Conservation (phyloP, 129 eudicot genomes). For the Chrysanthemum makinoi region DNA sequence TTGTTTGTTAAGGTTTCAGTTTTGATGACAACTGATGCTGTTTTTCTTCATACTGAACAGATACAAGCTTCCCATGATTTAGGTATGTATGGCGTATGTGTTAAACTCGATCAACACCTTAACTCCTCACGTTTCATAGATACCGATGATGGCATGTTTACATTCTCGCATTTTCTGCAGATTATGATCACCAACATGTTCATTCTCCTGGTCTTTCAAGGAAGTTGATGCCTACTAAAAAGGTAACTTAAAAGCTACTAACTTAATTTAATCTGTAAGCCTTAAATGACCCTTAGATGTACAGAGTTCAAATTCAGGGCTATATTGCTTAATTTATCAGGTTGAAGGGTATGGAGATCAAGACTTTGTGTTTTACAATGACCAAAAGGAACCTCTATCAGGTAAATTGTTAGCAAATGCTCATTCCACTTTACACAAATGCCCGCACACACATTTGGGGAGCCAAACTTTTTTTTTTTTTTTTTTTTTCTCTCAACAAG, state of each 20-base stretch:
- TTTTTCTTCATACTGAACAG: conserved; percentile 29
- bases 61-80: conserved; percentile 22
- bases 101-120: conserved; percentile 12
- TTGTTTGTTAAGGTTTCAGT: conserved; percentile 33
- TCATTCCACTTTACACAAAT: not conserved
- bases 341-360: conserved; percentile 32
- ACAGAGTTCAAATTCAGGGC: not conserved
- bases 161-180: conserved; percentile 28
- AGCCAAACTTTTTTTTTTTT: too few species aligned
- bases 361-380: conserved; percentile 23
- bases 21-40: conserved; percentile 33
- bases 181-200: conserved; percentile 23
- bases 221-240: conserved; percentile 44
- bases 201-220: conserved; percentile 38
- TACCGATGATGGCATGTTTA: conserved; percentile 6
- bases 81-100: conserved; percentile 39
- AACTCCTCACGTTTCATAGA: not conserved
- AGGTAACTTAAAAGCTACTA: conserved; percentile 7
- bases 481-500: too few species aligned
- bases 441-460: too few species aligned
- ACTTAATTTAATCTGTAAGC: not conserved
- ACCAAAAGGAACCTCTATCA: conserved; percentile 23
- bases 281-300: not conserved
- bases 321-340: conserved; percentile 20
- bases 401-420: conserved; percentile 21